phyloP scores from a whole-genome alignment of 176 grass and related monocot species.

The Carex cristatella region DNA sequence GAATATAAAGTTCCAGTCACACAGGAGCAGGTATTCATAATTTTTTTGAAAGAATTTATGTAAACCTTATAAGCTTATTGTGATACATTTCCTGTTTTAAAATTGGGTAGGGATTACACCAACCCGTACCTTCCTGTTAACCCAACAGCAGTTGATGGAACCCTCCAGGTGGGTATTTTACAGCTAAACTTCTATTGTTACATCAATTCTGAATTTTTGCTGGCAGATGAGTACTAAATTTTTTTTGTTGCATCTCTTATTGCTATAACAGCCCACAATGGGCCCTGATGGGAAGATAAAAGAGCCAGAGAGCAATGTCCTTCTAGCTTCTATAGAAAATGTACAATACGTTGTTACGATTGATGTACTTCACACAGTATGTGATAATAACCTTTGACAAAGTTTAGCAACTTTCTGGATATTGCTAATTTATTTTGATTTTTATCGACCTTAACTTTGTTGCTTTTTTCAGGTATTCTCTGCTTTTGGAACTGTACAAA shows the following conservation, averaged over 20 bases:
- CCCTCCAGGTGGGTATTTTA: constrained; percentile 49
- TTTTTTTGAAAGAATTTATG: neutral
- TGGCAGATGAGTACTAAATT: neutral
- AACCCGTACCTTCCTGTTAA: constrained; percentile 99
- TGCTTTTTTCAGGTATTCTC: constrained; percentile 80
- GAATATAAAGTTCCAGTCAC: constrained; percentile 98
- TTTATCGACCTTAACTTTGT: neutral
- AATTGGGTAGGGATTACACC: constrained; percentile 78
- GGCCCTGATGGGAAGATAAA: constrained; percentile 79
- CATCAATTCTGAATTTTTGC: neutral
- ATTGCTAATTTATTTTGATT: neutral
- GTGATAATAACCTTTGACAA: constrained; percentile 13
- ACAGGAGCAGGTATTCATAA: constrained; percentile 74
- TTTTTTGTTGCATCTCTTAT: neutral
- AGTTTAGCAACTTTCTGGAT: neutral
- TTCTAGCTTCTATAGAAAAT: constrained; percentile 91
- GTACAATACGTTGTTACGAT: constrained; percentile 92
- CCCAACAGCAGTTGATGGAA: constrained; percentile 77
- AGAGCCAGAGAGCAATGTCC: constrained; percentile 81
- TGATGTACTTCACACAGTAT: constrained; percentile 95
- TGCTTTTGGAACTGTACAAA: constrained; percentile 82
- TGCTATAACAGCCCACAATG: constrained; percentile 48
- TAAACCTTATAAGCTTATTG: neutral
- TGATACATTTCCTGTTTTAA: neutral
- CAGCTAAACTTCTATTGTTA: neutral